A percentile compares a stretch with the other conserved stretches of the same genome.
Conservation (phyloP, 2,329 filamentous ascomycete species). For the Alternaria incomplexa region DNA sequence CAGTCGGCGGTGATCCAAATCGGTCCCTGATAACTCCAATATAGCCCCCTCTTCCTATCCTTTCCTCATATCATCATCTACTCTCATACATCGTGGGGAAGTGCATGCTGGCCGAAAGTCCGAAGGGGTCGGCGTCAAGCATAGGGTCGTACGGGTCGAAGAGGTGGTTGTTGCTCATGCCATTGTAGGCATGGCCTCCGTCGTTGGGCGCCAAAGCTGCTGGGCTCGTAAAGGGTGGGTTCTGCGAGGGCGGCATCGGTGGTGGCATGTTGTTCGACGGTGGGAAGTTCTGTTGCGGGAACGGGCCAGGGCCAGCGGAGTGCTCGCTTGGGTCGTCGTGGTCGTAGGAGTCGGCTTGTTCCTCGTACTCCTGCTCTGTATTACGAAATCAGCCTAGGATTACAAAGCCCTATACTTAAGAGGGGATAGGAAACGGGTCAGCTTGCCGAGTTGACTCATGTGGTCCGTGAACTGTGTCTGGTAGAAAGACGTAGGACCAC, state of each 20-base stretch:
- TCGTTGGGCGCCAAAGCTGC: constrained; percentile 42
- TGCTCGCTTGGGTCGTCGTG: constrained; percentile 72
- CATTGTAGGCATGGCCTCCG: constrained; percentile 49
- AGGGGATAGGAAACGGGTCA: constrained; percentile 59
- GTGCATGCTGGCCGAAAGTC: constrained; percentile 91
- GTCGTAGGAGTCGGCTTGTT: constrained; percentile 86
- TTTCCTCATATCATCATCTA: constrained; percentile 37
- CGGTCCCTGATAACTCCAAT: constrained; percentile 4
- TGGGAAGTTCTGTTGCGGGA: constrained; percentile 62
- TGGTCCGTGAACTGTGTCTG: constrained; percentile 90
- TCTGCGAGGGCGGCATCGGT: constrained; percentile 46
- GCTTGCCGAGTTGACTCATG: constrained; percentile 94
- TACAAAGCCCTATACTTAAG: constrained; percentile 64
- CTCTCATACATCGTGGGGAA: constrained; percentile 77
- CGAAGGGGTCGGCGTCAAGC: constrained; percentile 91
- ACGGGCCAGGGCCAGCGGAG: constrained; percentile 71
- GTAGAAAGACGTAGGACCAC: constrained; percentile 68
- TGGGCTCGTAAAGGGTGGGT: constrained; percentile 43
- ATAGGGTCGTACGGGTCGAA: constrained; percentile 82
- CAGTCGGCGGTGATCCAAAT: not conserved
- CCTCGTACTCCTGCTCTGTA: constrained; percentile 97
- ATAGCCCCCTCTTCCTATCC: constrained; percentile 12
- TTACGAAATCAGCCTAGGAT: constrained; percentile 71
- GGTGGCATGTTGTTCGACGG: constrained; percentile 50
- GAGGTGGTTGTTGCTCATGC: constrained; percentile 58